Base-by-base conservation (phyloP, 2,329 filamentous ascomycete species). In the Pochonia chlamydosporia region DNA sequence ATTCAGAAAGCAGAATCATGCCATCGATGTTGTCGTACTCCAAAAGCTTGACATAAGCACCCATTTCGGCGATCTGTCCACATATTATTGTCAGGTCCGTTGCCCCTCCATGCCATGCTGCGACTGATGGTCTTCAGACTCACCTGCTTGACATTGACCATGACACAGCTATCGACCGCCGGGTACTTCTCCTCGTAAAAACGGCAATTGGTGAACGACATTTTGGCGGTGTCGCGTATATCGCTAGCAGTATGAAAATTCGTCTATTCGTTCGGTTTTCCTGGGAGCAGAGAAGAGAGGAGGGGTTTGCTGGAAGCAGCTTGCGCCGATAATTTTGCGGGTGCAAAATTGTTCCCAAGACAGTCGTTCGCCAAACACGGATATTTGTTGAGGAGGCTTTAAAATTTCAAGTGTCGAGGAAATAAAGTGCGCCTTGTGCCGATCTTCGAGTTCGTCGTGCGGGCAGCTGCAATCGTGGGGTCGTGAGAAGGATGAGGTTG, bases 1-100 rank as follows among this genome's bases (percentile, higher is more conserved):
- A 82, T 73, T 99, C 93, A 62, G 89, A 96, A 56, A 99, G 89
- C 57, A 99, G 77, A 63, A 99, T 99, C 95, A 99, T 99, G 82
- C 93, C 93, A 68, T 99, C 95, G 63, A 99, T 99, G 75, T 97
- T 96, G 73, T 99, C 93, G 74, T 99, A 99, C 75, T 99, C 93
- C 60, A 99, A 85, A 48, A 99, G 85, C 76, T 99, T 99, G 65
- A 99, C 95, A 70, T 99, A 99, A 62, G 95, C 93, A 70, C 93
- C 93, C 95, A 99, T 99, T 73, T 99, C 95, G 69, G 93, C 93
- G 67, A 99, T 99, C 87, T 93, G 59, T 43, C 47, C 25, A 44
- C 6, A 13, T 23, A 46, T 31, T 42, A 49, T 50, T 46, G 48
- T 47, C 44, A 47, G 50, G 40, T 35, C 16, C 41, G 6, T 16